These are phyloP conservation scores for Metschnikowia noctiluminum DNA, from an alignment of 805 yeast genomes.

Conservation along the genomic window DNA sequence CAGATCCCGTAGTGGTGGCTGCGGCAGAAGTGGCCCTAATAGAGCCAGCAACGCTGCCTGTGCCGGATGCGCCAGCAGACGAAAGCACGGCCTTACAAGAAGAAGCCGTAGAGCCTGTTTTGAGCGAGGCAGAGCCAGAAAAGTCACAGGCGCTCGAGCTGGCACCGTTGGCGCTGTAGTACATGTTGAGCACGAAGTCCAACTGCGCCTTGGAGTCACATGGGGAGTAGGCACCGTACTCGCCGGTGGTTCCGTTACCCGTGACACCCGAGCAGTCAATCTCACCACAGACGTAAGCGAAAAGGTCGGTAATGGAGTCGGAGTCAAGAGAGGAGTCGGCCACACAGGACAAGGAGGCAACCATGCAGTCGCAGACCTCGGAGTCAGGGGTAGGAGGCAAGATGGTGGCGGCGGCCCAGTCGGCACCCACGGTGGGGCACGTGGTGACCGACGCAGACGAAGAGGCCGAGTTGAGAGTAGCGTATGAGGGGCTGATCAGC, in stretches of 20 bases:
- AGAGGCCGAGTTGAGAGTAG: constrained; percentile 19
- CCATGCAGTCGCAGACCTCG: constrained; percentile 62
- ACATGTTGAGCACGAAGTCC: constrained; percentile 61
- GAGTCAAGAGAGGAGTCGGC: constrained; percentile 49
- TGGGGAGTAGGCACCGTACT: constrained; percentile 71
- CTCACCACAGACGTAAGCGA: constrained; percentile 53
- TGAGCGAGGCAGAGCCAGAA: constrained; percentile 51
- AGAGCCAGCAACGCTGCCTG: constrained; percentile 18
- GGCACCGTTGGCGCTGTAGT: constrained; percentile 37
- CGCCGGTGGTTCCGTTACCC: constrained; percentile 61
- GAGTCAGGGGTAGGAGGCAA: constrained; percentile 80
- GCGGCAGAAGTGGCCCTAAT: constrained; percentile 20
- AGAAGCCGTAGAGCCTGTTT: constrained; percentile 25
- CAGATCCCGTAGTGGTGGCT: constrained; percentile 44
- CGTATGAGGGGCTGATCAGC: constrained; percentile 46
- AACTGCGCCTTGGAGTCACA: constrained; percentile 64
- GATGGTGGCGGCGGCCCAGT: constrained; percentile 65
- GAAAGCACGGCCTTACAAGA: constrained; percentile 29
- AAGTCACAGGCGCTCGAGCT: constrained; percentile 18
- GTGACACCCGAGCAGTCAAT: constrained; percentile 60
- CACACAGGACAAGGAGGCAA: constrained; percentile 55
- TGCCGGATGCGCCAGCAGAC: constrained; percentile 22
- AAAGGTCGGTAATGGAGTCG: constrained; percentile 59
- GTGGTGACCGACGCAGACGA: constrained; percentile 37
- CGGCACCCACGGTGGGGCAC: constrained; percentile 54